Base-by-base conservation (phyloP, 192 early-diverging fungal species). In the Spinellus fusiger region DNA sequence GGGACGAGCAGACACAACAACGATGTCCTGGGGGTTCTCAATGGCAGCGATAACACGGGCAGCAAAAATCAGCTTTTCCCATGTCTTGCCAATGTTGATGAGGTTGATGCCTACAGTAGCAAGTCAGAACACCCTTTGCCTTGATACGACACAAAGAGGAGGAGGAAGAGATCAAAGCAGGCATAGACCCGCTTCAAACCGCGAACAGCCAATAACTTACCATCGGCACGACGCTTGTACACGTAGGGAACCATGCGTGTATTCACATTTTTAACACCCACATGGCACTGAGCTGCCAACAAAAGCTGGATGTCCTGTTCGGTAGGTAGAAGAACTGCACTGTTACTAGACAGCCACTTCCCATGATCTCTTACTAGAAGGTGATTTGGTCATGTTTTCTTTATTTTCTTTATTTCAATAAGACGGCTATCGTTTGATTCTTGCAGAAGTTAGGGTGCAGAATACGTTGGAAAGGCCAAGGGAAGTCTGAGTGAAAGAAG, bases 61-160 rank as follows among this genome's bases (percentile, higher is more conserved):
- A 65, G 97, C 97, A 52, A 98, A 79, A 48, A 98, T 84, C 50
- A 99, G 76, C 90, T 98, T 98, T 85, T 96, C 97, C 91, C 95
- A 99, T 77, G 97, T 99, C 86, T 99, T 99, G 69, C 88, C 90
- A 51, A 94, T 84, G 86, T 99, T 96, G 84, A 99, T 95, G 80
- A 99, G 83, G 85, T 98, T 84, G 77, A 99, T 80, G 77, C 88
- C 90, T 86, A 50, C 13, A 44, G n/a, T n/a, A n/a, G n/a, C n/a
- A n/a, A n/a, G n/a, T n/a, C n/a, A n/a, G n/a, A n/a, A n/a, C n/a
- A n/a, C n/a, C n/a, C n/a, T n/a, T n/a, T n/a, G n/a, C n/a, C n/a
- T n/a, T n/a, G n/a, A n/a, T n/a, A n/a, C n/a, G n/a, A n/a, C n/a
- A n/a, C n/a, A n/a, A n/a, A n/a, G n/a, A n/a, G n/a, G n/a, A n/a